A percentile compares a stretch with the other conserved stretches of the same genome.
Conservation (phyloP, 441 rosid species). For the Brassica balearica region DNA sequence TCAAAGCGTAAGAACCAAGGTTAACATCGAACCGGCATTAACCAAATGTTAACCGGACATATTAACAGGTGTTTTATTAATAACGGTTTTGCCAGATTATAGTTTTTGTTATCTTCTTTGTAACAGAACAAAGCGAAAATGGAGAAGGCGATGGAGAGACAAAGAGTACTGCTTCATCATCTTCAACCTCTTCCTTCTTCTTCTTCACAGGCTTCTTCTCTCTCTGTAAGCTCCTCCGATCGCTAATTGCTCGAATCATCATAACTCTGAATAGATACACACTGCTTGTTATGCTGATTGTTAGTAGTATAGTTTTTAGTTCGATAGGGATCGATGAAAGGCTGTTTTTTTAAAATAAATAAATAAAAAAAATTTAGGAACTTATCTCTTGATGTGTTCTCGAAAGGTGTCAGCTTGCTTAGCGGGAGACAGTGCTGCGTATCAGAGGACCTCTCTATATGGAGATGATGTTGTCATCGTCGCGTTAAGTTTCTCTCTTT, state of each 20-base stretch:
- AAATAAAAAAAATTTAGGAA: too few species aligned
- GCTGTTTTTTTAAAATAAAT: background rate
- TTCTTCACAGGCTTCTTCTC: conserved; percentile 43
- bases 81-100: background rate
- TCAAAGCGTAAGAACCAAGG: background rate
- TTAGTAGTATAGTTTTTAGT: background rate
- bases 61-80: too few species aligned
- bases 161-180: conserved; percentile 73
- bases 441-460: conserved; percentile 63
- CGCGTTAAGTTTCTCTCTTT: conserved; percentile 58
- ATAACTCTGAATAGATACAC: background rate
- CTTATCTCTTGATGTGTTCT: background rate
- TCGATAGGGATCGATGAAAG: background rate
- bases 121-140: conserved; percentile 41
- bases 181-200: conserved; percentile 64
- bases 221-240: conserved; percentile 50
- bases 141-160: conserved; percentile 83
- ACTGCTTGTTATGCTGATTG: background rate
- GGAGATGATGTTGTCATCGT: conserved; percentile 88
- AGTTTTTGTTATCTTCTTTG: background rate
- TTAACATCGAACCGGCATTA: background rate
- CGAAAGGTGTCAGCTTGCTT: conserved; percentile 70
- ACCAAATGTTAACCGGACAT: background rate
- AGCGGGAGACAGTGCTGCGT: conserved; percentile 78
- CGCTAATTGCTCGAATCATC: background rate